These are phyloP conservation scores for Fusarium kyushuense DNA, from an alignment of 2,329 filamentous ascomycete species.

Conservation along the genomic window DNA sequence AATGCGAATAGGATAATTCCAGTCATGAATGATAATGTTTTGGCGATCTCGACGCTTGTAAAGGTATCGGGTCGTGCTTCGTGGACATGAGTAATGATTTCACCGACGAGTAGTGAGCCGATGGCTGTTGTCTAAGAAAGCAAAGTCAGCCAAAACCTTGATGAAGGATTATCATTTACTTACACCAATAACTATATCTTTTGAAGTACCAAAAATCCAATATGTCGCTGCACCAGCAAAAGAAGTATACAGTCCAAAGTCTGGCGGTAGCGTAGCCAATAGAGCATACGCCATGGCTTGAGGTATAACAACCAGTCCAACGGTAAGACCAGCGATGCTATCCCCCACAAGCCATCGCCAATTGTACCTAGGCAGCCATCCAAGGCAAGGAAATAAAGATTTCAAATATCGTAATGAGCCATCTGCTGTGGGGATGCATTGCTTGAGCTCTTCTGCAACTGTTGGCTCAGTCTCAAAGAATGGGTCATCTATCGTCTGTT, in stretches of 20 bases:
- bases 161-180: not conserved
- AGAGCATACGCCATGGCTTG: slow-evolving; percentile 85
- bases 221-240: slow-evolving; percentile 85
- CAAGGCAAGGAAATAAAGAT: slow-evolving; percentile 10
- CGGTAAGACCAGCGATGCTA: slow-evolving; percentile 46
- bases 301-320: slow-evolving; percentile 79
- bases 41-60: slow-evolving; percentile 57
- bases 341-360: slow-evolving; percentile 28
- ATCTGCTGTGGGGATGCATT: slow-evolving; percentile 9
- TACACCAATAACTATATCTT: slow-evolving; percentile 83
- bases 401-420: slow-evolving; percentile 7
- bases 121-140: slow-evolving; percentile 65
- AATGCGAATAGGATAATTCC: slow-evolving; percentile 59
- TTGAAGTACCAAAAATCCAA: slow-evolving; percentile 87
- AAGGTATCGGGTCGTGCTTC: slow-evolving; percentile 52
- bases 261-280: slow-evolving; percentile 73
- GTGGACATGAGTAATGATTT: slow-evolving; percentile 57
- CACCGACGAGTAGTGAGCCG: slow-evolving; percentile 63
- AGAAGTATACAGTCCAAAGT: slow-evolving; percentile 84
- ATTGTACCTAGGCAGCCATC: slow-evolving; percentile 18
- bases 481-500: not conserved
- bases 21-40: slow-evolving; percentile 59
- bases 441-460: not conserved
- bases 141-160: not conserved
- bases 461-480: slow-evolving; percentile 17